A percentile compares a stretch with the other conserved stretches of the same genome.
phyloP scores from a whole-genome alignment of 331 rosid genomes.

The Dryas integrifolia region DNA sequence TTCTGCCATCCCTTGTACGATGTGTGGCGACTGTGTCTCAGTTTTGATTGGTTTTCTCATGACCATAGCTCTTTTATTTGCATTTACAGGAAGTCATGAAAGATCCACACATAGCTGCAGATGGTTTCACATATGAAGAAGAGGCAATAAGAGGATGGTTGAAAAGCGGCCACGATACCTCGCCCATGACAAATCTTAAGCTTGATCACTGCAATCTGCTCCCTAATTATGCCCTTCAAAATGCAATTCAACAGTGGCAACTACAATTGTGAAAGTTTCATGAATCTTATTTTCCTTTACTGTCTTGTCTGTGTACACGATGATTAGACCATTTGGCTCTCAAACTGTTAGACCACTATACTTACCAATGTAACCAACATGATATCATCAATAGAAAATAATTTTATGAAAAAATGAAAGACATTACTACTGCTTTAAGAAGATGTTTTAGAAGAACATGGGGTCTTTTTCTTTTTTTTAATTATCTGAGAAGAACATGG shows the following conservation, averaged over 20 bases:
- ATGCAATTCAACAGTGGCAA: conserved; percentile 91
- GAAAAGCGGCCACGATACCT: conserved; percentile 73
- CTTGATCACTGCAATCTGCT: conserved; percentile 77
- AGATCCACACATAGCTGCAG: conserved; percentile 91
- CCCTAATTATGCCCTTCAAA: conserved; percentile 78
- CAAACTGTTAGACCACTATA: too few relatives aligned
- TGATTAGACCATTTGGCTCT: neutral
- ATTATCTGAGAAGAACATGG: too few relatives aligned
- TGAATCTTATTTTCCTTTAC: neutral
- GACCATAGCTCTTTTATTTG: conserved; percentile 15
- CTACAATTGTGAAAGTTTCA: conserved; percentile 41
- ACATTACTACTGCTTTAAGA: too few relatives aligned
- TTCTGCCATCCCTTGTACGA: neutral
- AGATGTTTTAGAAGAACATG: too few relatives aligned
- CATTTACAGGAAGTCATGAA: conserved; percentile 81
- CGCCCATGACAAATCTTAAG: conserved; percentile 96
- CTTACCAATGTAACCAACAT: too few relatives aligned
- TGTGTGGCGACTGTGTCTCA: neutral
- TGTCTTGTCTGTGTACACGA: neutral
- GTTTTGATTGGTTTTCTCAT: neutral
- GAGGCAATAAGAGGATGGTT: conserved; percentile 93
- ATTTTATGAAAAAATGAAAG: neutral
- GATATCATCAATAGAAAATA: neutral
- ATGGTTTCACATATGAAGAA: conserved; percentile 90
- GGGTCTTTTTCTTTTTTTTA: too few relatives aligned